These are phyloP conservation scores for Neonectria hederae DNA, from an alignment of 2,329 filamentous ascomycete genomes.

Conservation along the genomic window DNA sequence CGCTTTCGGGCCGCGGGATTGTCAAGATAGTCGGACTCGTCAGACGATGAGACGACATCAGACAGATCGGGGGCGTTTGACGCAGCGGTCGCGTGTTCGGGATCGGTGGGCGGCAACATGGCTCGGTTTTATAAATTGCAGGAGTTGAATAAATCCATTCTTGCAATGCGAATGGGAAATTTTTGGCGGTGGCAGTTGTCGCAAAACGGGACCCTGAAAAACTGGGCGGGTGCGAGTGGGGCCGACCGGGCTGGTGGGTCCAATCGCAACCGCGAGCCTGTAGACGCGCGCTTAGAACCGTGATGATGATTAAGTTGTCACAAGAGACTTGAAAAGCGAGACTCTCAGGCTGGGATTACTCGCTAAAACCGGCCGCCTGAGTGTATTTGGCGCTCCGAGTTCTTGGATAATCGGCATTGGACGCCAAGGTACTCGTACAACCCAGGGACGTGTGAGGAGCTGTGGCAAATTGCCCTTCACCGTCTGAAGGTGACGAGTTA, in stretches of 20 bases:
- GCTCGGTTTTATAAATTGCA: constrained; percentile 37
- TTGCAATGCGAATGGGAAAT: constrained; percentile 31
- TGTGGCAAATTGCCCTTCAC: constrained; percentile 1
- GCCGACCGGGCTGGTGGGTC: constrained; percentile 13
- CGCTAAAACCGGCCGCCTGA: background rate
- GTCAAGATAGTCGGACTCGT: constrained; percentile 62
- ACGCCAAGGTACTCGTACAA: background rate
- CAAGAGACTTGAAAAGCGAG: constrained; percentile 1
- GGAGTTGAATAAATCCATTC: constrained; percentile 30
- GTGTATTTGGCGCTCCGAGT: background rate
- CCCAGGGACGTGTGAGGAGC: constrained; percentile 9
- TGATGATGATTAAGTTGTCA: constrained; percentile 14
- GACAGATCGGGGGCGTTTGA: constrained; percentile 32
- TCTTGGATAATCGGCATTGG: background rate
- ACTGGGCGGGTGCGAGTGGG: constrained; percentile 24
- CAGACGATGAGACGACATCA: constrained; percentile 40
- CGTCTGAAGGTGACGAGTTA: background rate
- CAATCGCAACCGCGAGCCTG: constrained; percentile 15
- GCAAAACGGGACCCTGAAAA: constrained; percentile 32
- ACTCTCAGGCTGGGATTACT: background rate
- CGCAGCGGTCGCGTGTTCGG: constrained; percentile 25
- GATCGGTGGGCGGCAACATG: constrained; percentile 35
- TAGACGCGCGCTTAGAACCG: constrained; percentile 45
- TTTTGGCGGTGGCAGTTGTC: constrained; percentile 43
- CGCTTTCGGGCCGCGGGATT: constrained; percentile 56